Base-by-base conservation (phyloP, 139 green algal species). In the Choricystis sp. region DNA sequence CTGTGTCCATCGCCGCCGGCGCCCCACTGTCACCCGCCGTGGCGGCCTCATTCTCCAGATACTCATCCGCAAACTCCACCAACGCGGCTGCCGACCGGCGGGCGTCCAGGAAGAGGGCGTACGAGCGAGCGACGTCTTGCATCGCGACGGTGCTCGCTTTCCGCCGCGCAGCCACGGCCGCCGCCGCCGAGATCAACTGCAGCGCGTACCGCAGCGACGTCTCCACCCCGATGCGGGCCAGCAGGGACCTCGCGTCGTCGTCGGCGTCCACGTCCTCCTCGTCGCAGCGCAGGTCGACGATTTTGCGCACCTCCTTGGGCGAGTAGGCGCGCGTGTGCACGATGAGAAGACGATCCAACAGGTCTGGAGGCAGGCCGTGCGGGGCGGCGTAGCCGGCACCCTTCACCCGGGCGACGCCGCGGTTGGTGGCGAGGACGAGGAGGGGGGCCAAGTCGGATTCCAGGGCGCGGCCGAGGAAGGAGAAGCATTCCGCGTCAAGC, bases 401-500 rank as follows among this genome's bases (percentile, higher is more conserved):
- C 16, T 93, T 76, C 67, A 99, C 98, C 26, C 78, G 82, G 21
- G 91, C 95, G 81, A 98, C 95, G 65, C 93, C 93, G 24, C 94
- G 71, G 78, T 99, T 99, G 66, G 92, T 98, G 49, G 94, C 94
- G 4, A 95, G 84, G 21, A 99, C 90, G 56, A 99, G 83, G n/a
- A 99, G 80, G 27, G 94, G 94, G 5, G 92, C 83, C 88, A 97
- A 94, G 66, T 98, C 91, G 60, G 87, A 94, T 67, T 99, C 94
- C 49, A 99, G 85, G 3, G 94, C 94, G 3, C 91, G 77, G 74
- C 96, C 96, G 14, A 99, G 76, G 83, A 95, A 99, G 19, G 81
- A 92, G 80, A 99, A 99, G 85, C 94, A 98, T 75, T 99, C 94
- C 48, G 98, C 96, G 79, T 99, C 94, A n/a, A 99, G 79, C 94